Base-by-base conservation (phyloP, 306 rosid species). In the Medicago ruthenica region DNA sequence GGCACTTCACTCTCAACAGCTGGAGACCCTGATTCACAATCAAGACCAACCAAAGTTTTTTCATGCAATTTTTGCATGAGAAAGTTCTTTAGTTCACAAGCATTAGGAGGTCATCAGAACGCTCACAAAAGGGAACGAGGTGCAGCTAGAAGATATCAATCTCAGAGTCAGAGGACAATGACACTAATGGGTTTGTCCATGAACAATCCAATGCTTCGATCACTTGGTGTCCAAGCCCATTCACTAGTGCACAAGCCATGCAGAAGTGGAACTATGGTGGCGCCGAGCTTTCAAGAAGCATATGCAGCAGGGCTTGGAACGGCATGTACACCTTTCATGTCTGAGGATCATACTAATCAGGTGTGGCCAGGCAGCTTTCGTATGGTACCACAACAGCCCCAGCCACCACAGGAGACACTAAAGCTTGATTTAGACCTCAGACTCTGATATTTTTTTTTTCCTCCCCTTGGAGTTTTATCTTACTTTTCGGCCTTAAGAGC, bases 51-150 rank as follows among this genome's bases (percentile, higher is more conserved):
- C 63, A 95, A 88, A 83, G 87, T 89, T 20, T 96, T 90, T 62
- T 96, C 98, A 4, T 96, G 99, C 77, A 96, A 96, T 87, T 96
- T 92, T 88, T 92, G 99, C 87, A 89, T 86, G 92, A 92, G 97
- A 70, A 87, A 90, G 85, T 96, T 96, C 85, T 89, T 71, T 51
- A 92, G 97, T 41, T 96, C 99, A 60, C 99, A 96, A 53, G 99
- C 99, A 54, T 77, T 96, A 75, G 99, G 99, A 31, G 99, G 98
- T 41, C 99, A 92, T 76, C 98, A 92, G 77, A 96, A 96, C 58
- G 99, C 98, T 17, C 98, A 96, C 86, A 92, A 92, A 82, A 92
- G 98, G 70, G 98, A 92, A 71, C 86, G 99, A 82, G 97, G 97
- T 12, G 99, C 93, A 50, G 90, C 93, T 7, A 89, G 91, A 85